Evolutionary conservation across 2,329 filamentous ascomycete genomes (phyloP), one percentile per base, ranked within the genome.

Genomic region (Ascomycota sp.): DNA sequence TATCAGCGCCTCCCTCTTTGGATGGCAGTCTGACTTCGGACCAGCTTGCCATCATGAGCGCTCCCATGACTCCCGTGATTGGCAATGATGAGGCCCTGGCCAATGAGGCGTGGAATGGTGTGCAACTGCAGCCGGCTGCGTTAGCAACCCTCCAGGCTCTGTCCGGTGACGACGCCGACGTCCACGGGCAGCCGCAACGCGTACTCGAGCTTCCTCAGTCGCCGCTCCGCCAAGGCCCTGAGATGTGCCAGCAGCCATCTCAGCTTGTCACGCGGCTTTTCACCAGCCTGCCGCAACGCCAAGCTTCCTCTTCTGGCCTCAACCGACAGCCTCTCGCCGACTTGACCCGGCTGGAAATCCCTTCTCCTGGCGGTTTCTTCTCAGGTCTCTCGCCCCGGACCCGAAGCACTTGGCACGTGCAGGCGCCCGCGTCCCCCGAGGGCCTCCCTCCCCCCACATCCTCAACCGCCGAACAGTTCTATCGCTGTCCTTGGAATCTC

Each of bases 311-410:
- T 1, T 46, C 49, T 4, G 52, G 42, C 33, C 43, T 46, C 2
- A 44, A 40, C 27, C 51, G 62, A 7, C 68, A 69, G 30, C 76
- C 74, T 10, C 61, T 73, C 10, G 74, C 75, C 36, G 78, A 75
- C 29, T 65, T 93, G 40, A 84, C 79, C 13, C 73, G 69, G 38
- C 66, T 93, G 13, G 84, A 84, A 24, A 83, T 95, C 27, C 86
- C 84, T 6, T 93, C 86, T 0, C 86, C 86, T 0, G 77, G 81
- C 24, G 82, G 78, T 1, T 93, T 93, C 62, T 93, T 93, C 54
- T 80, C 80, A 2, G 82, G 77, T 0, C 66, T 93, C 25, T 80
- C 77, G 28, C 70, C 76, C 4, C 68, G 71, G 35, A 72, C 76
- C 28, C 72, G 83, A 34, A 72, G 75, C 46, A 89, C 84, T 9